These are phyloP conservation scores for Shiraia bambusicola DNA, from an alignment of 2,329 filamentous ascomycete species.

Conservation along the genomic window DNA sequence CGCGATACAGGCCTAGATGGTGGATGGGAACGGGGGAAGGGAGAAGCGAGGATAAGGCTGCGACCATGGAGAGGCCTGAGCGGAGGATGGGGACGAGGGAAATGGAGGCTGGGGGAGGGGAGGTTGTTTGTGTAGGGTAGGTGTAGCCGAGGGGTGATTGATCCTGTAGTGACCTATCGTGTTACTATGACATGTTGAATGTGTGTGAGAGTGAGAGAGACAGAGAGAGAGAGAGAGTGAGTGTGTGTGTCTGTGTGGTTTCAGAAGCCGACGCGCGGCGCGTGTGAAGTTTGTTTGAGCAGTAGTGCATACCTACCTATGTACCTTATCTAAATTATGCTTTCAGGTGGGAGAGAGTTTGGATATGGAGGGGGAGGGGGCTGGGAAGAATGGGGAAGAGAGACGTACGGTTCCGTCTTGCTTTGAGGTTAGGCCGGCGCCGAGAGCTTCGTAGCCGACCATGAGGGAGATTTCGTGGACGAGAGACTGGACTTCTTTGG, in stretches of 20 bases:
- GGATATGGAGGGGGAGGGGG: constrained; percentile 2
- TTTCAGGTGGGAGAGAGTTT: neutral
- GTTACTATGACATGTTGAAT: neutral
- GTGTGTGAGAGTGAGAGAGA: too few relatives aligned
- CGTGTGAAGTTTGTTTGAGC: neutral
- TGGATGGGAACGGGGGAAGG: constrained; percentile 79
- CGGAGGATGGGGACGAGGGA: constrained; percentile 90
- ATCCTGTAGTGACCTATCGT: constrained; percentile 55
- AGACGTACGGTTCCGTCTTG: constrained; percentile 64
- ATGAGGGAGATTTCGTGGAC: constrained; percentile 86
- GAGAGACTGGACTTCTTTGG: constrained; percentile 76
- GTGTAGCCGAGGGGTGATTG: constrained; percentile 75
- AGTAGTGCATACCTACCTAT: constrained; percentile 1
- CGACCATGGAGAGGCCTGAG: constrained; percentile 87
- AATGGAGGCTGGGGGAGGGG: constrained; percentile 66
- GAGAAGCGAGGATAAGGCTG: constrained; percentile 81
- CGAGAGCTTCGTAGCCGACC: constrained; percentile 78
- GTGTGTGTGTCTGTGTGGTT: too few relatives aligned
- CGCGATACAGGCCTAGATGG: constrained; percentile 92
- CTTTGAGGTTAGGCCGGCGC: constrained; percentile 58
- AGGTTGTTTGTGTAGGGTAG: constrained; percentile 66
- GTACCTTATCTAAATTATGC: neutral
- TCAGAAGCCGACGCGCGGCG: neutral
- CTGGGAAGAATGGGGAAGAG: neutral
- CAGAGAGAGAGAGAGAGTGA: too few relatives aligned